Evolutionary conservation across 148 eudicot species (phyloP), one percentile per base, ranked within the genome.

Genomic region (Diospyros kaki): DNA sequence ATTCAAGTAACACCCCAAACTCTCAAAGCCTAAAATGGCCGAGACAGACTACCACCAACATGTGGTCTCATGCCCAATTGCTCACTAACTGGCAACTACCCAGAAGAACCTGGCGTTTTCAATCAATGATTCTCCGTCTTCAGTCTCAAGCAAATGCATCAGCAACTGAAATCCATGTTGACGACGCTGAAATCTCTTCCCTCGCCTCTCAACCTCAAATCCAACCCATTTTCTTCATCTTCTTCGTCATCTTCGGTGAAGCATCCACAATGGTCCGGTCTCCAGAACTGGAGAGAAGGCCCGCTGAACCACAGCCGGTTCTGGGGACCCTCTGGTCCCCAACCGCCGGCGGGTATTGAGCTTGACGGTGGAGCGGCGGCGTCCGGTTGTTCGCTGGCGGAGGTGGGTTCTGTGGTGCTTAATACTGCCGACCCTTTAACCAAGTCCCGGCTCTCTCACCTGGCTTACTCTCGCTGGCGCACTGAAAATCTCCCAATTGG

Each of bases 311-410:
- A 72, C 56, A 74, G 87, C 78, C 91, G 97, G 13, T 64, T 56
- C 40, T 94, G 98, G 98, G 98, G 98, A 56, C 81, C 86, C 45
- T 77, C 50, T 14, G 97, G 96, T 60, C 98, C 98, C 7, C 70
- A 80, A 67, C 61, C 76, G 14, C 66, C 73, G 13, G 40, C 71
- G 2, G 65, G 42, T 38, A 61, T 28, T 14, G 51, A 68, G 73
- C n/a, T 40, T 5, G 75, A 48, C 41, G 72, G 51, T 44, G 73
- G 43, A 13, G 4, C 73, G 2, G 62, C 75, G 2, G 58, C 75
- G 67, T 75, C 76, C 1, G 79, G 77, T 53, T 80, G 84, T 65
- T 88, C 91, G 64, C 78, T 94, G 42, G 86, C 94, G 6, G 94
- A 94, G 64, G 81, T 94, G 84, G 98, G 93, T 43, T 77, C 84